Evolutionary conservation across 768 basidiomycete species (phyloP).

Genomic region (Boletus edulis): DNA sequence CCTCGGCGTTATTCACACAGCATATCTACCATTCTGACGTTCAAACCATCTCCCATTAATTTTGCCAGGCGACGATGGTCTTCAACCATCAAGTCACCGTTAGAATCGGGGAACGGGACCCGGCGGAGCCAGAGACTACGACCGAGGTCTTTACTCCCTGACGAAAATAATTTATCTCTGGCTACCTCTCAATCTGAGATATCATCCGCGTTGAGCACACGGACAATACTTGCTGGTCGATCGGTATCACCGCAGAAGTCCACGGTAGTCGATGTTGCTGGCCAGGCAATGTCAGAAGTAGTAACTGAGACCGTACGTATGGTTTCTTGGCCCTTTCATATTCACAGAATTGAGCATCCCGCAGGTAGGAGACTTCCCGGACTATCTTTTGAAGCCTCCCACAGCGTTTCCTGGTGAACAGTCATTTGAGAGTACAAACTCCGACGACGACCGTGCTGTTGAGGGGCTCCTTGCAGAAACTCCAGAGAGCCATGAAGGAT

Average conservation of each 20-base stretch:
- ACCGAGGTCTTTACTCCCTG: constrained; percentile 28
- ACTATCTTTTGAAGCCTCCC: constrained; percentile 25
- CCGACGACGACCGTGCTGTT: constrained; percentile 35
- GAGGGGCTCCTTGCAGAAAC: constrained; percentile 35
- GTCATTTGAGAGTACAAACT: constrained; percentile 34
- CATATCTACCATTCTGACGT: constrained; percentile 45
- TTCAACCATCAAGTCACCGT: constrained; percentile 36
- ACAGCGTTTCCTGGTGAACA: constrained; percentile 29
- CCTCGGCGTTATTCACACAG: constrained; percentile 19
- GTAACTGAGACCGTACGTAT: constrained; percentile 31
- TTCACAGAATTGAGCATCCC: constrained; percentile 23
- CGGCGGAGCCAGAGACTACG: constrained; percentile 36
- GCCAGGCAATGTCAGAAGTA: constrained; percentile 25
- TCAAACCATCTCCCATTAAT: constrained; percentile 61
- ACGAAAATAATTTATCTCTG: constrained; percentile 31
- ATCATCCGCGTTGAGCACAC: constrained; percentile 28
- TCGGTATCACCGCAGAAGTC: constrained; percentile 34
- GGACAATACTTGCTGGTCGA: constrained; percentile 31
- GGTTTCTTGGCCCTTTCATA: constrained; percentile 29
- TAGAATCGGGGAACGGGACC: constrained; percentile 33
- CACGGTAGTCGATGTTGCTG: constrained; percentile 17
- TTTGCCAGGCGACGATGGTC: constrained; percentile 65
- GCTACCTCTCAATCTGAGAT: constrained; percentile 27
- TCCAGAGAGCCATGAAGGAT: constrained; percentile 27
- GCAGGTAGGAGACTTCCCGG: constrained; percentile 31